Conservation (phyloP, 106 monocot genomes). For the Ottelia alismoides region DNA sequence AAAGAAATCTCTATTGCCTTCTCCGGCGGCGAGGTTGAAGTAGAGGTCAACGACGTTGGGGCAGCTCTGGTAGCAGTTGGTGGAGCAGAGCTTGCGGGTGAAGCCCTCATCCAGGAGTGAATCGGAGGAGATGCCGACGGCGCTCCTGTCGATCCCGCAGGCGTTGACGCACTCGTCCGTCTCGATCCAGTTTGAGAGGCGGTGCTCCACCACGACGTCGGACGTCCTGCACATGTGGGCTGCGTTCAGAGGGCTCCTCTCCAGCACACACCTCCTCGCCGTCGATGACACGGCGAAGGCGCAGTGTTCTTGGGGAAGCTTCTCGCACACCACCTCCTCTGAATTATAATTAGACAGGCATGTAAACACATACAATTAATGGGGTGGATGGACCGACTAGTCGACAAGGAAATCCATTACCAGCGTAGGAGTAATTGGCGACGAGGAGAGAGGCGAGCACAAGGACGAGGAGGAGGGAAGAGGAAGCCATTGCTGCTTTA, state of each 20-base stretch:
- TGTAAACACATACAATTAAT: too few relatives aligned
- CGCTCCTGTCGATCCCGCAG: slow-evolving; percentile 12
- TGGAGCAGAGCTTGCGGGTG: slow-evolving; percentile 11
- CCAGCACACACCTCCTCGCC: slow-evolving; percentile 41
- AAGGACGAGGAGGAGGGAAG: too few relatives aligned
- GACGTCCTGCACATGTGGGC: slow-evolving; percentile 40
- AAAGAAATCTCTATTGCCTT: too few relatives aligned
- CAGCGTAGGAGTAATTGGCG: too few relatives aligned
- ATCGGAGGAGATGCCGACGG: slow-evolving; percentile 17
- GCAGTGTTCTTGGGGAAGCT: slow-evolving; percentile 41
- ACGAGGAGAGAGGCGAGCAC: too few relatives aligned
- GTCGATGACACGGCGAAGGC: slow-evolving; percentile 47
- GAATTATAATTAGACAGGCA: too few relatives aligned
- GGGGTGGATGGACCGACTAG: too few relatives aligned
- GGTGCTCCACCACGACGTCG: slow-evolving; percentile 31
- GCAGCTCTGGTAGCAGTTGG: slow-evolving; percentile 9
- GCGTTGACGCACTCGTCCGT: slow-evolving; percentile 25
- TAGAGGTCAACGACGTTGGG: slow-evolving; percentile 23
- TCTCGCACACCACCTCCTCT: slow-evolving; percentile 53
- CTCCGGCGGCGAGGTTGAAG: slow-evolving; percentile 30
- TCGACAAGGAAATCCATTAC: too few relatives aligned
- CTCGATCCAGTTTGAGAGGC: slow-evolving; percentile 41
- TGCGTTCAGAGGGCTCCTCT: slow-evolving; percentile 12
- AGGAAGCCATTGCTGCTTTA: too few relatives aligned
- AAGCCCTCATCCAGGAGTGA: slow-evolving; percentile 6